Base-by-base conservation (phyloP, 192 early-diverging fungal genomes). In the Podila epicladia region DNA sequence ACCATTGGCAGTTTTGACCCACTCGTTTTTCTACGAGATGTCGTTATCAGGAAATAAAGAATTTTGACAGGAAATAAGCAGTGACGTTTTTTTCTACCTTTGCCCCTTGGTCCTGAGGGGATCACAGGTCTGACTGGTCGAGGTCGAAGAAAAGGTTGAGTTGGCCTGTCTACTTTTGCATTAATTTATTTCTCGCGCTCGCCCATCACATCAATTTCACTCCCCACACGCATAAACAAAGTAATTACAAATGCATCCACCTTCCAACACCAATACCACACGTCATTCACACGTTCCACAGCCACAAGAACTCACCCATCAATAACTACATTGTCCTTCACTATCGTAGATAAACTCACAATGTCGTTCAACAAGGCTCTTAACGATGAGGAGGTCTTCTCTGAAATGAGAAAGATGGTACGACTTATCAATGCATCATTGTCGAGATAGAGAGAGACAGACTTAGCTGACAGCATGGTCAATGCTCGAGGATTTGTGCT, bases 331-430 rank as follows among this genome's bases (percentile, higher is more conserved):
- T 22, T 55, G 9, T 24, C 53, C 8, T 6, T 26, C 53, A 55
- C 53, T 12, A 22, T 55, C 41, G 41, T 55, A 58, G 60, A 57
- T 53, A 20, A 24, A 58, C 20, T 26, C 57, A 80, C 20, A 26
- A 86, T 86, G 85, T 82, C 85, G 24, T 70, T 71, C 71, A 74
- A 88, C 51, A 88, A 91, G 70, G 86, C 93, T 61, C 87, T 99
- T 67, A 98, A 96, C 87, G 97, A 99, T 75, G 93, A 95, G 69
- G 96, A 99, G 88, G 97, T 98, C 57, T 88, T 88, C 76, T 90
- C 91, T 72, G 97, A 99, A 91, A 99, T 99, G 97, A 93, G 91
- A 86, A 99, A 99, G 90, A 98, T 99, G 97, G 96, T 95, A 82
- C 26, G 58, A 4, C 41, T 2, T 45, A 4, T 15, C 15, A 45